Evolutionary conservation across 2,329 filamentous ascomycete species (phyloP).

Genomic region (Colletotrichum karsti): DNA sequence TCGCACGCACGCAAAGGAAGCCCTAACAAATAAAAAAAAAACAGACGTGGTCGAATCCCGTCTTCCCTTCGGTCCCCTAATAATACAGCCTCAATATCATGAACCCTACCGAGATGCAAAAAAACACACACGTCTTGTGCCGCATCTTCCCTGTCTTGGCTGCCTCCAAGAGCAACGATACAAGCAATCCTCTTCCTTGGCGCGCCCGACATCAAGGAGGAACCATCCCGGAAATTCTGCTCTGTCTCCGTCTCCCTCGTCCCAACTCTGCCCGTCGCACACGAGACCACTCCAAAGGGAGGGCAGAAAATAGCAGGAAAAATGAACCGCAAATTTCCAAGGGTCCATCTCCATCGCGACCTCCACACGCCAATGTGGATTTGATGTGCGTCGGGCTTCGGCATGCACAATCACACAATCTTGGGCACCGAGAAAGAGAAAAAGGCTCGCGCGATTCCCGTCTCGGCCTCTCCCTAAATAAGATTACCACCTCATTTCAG

Average conservation of each 20-base stretch:
- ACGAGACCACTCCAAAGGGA: background rate
- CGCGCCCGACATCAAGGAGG: background rate
- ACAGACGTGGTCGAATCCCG: background rate
- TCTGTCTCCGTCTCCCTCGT: background rate
- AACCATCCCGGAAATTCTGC: background rate
- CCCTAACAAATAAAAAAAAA: background rate
- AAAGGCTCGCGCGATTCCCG: background rate
- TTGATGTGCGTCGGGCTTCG: background rate
- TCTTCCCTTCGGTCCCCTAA: background rate
- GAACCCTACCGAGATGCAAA: background rate
- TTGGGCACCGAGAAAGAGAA: background rate
- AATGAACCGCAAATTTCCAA: background rate
- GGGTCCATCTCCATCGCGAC: background rate
- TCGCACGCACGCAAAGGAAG: background rate
- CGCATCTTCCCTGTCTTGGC: background rate
- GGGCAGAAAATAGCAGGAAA: background rate
- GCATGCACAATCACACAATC: background rate
- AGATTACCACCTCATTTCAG: constrained; percentile 3
- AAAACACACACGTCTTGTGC: background rate
- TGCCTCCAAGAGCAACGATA: background rate
- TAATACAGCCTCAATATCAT: background rate
- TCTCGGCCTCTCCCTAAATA: background rate
- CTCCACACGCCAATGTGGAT: background rate
- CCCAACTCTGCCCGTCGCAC: background rate
- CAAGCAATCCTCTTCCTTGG: background rate